Base-by-base conservation (phyloP, 129 eudicot genomes). In the Saussurea involucrata region DNA sequence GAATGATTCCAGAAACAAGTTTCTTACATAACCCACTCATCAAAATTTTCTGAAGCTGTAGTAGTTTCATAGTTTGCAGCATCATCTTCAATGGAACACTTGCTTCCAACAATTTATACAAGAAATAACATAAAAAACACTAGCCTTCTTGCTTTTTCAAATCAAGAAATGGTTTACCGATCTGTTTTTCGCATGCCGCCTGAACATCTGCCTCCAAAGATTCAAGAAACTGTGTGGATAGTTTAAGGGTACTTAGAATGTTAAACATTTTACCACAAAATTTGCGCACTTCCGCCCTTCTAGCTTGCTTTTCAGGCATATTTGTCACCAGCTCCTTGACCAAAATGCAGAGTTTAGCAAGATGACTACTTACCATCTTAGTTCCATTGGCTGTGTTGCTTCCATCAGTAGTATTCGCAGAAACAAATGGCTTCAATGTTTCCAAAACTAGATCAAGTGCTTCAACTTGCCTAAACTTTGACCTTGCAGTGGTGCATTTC, bases 241-340 rank as follows among this genome's bases (percentile, higher is more conserved):
- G 65, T 12, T 85, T 77, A 6, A 74, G 78, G 63, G 33, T 82
- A 6, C 33, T 75, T 8, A 95, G 15, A 28, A 84, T 80, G 68
- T 79, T 90, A 66, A 92, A 85, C 1, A 92, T 77, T 74, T 79
- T 89, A 24, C 85, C 82, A 58, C 94, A 92, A 74, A 92, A 95
- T 32, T 88, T 95, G 0, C 96, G 88, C 24, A 89, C 94, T 60
- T 88, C 95, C 3, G 96, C 92, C 46, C 95, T 82, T 75, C 87
- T 85, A 2, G 95, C 70, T 79, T 86, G 94, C 83, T 95, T 95
- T 42, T 92, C 92, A 8, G 99, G 97, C 89, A 95, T 88, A 76
- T 92, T 87, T 6, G 84, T 82, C 37, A 90, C 83, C 67, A 95
- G 68, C 68, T 85, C 87, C 76, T 90, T 82, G 21, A 91, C 69